Evolutionary conservation across 176 grass and related monocot species (phyloP), one percentile per base, ranked within the genome.

Genomic region (Juncus inflexus): DNA sequence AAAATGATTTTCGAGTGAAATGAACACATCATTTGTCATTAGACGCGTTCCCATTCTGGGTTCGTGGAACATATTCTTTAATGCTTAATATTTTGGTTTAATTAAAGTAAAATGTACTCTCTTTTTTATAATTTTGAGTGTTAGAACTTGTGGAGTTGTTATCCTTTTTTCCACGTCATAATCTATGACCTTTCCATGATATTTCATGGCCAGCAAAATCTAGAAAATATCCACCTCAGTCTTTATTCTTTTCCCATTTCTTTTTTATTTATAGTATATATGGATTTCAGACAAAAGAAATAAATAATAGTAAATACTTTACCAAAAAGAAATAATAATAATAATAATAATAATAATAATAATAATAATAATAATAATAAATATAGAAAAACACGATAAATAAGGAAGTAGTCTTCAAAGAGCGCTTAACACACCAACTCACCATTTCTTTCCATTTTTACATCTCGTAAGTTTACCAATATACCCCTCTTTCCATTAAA

Each of bases 211-310:
- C 60, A 9, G 50, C 50, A 50, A 47, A 57, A 50, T 77, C 56
- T 38, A 67, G 10, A 55, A 12, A 42, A 64, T 64, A 39, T 42
- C 52, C 14, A 54, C 73, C 67, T 77, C 51, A 87, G 14, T 62
- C 51, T 64, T 60, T 37, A 3, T 61, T 73, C 73, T 63, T 52
- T 39, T 10, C 16, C 8, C 47, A 54, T 72, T 65, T 40, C 2
- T 19, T 9, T 47, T 11, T 73, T 37, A 60, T 62, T 7, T 53
- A 15, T 76, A 64, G 71, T 52, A 64, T 45, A 1, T 47, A 15
- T 14, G 81, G 61, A 60, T 61, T 37, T 12, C 65, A 72, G 65
- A 55, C 61, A 78, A 66, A 84, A 81, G 37, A 50, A 66, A 54
- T 72, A 54, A 66, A 71, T 28, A 35, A 63, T 72, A 72, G 50